Evolutionary conservation across 306 rosid genomes (phyloP), one percentile per base, ranked within the genome.

Genomic region (Purshia tridentata): DNA sequence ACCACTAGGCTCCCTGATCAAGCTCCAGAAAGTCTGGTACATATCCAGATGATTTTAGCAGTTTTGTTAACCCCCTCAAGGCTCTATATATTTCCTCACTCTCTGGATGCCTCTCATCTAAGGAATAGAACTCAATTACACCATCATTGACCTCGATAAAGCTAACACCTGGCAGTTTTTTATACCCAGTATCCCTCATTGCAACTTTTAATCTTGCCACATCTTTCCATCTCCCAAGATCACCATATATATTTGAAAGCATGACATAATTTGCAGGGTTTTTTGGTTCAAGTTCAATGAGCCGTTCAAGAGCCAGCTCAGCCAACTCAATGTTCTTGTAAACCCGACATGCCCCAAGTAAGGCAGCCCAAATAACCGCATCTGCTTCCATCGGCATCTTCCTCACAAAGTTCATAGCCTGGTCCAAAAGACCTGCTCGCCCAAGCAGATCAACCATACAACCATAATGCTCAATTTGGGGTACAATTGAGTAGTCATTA

Each of bases 241-340:
- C 94, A 76, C 88, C 87, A 50, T 92, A 92, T 57, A 92, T 73
- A 82, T 92, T 92, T 0, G 96, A 88, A 20, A 88, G 89, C 88
- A 88, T 72, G 52, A 90, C 98, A 23, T 78, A 88, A 50, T 92
- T 90, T 61, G 92, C 89, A 15, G 96, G 96, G 80, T 88, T 90
- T 13, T 82, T 78, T 0, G 98, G 98, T 83, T 90, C 98, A 56
- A 92, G 86, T 74, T 86, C 84, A 37, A 84, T 80, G 60, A 88
- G 94, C n/a, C 51, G 72, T 39, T 76, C 78, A 67, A 90, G 84
- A 60, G 91, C 89, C 72, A 84, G 22, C 76, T 90, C 98, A 22
- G 84, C 87, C 29, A 77, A 39, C 65, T 75, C 82, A 50, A 78
- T n/a, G 76, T 83, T 86, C 56, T 80, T 83, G 84, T 75, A 65